Base-by-base conservation (phyloP, 2,329 filamentous ascomycete genomes). In the Xylariaceae sp. region DNA sequence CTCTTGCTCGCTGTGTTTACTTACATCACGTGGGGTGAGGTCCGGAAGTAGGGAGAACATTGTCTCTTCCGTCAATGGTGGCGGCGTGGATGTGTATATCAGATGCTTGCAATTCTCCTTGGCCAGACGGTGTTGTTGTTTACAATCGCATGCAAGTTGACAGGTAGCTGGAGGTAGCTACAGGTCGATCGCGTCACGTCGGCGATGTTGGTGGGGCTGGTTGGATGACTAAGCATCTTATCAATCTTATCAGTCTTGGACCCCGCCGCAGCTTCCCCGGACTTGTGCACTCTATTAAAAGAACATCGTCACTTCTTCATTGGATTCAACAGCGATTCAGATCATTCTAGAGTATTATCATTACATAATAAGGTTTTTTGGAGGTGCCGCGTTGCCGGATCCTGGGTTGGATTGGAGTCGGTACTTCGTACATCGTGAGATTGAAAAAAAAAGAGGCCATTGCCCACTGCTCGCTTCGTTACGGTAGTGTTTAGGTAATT, bases 1-100 rank as follows among this genome's bases (percentile, higher is more conserved):
- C 23, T 30, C 23, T 30, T 30, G 23, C 23, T 30, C 23, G 23
- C 23, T 50, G 56, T 54, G 7, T 57, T 37, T 53, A 72, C 82
- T 72, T 79, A 90, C 88, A 69, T 90, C 87, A 75, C 85, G 85
- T 54, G 88, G 88, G 15, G 84, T 82, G 60, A 90, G 80, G 62
- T 85, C 83, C 51, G 87, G 87, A 13, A 90, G 80, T 53, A 85
- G 78, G 51, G 81, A 82, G 66, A 88, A 81, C 81, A 87, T 87
- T 9, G 44, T 61, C 23, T 53, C 45, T 11, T 55, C 49, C 23
- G 37, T 42, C 8, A 23, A 42, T 50, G 13, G 13, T 15, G 11
- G 30, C 55, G 13, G 47, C 23, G 49, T 23, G 18, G n/a, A 42
- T 8, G 15, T 7, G 45, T n/a, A 23, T 8, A 56, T 53, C 17